Base-by-base conservation (phyloP, 208 protist genomes). In the Trypanosoma conorhini region DNA sequence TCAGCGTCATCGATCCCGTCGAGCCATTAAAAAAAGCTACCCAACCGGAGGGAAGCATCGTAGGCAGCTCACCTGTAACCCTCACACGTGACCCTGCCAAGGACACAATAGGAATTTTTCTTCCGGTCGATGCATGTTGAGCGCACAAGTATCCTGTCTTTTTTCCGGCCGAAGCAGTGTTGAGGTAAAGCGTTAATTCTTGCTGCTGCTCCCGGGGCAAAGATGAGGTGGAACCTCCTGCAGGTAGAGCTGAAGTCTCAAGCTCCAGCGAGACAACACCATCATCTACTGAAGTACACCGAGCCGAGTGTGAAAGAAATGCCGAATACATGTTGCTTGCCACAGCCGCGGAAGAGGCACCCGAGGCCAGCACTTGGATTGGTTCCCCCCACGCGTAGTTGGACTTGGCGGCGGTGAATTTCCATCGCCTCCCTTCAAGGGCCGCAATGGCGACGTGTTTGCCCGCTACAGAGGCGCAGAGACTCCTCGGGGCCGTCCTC, bases 401-500 rank as follows among this genome's bases (percentile, higher is more conserved):
- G 7, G 71, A 28, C 24, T 73, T 56, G 8, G 62, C 72, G 21
- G 86, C 69, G 19, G 44, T 72, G 42, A 80, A 77, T 0, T 70
- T 50, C 22, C 86, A 60, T 21, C 40, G 42, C 38, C 76, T 67
- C 35, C 79, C 58, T 22, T 64, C 26, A 30, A 92, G 46, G 13
- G 62, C 54, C 26, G 81, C 78, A 9, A 88, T 73, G 9, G 85
- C 79, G 9, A 75, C 68, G 44, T 59, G 57, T 30, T 74, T 83
- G 30, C 56, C 61, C 30, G 67, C 76, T 35, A 84, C 64, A 3
- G 76, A 67, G 12, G 79, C 83, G 48, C 87, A 92, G n/a, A 92
- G 54, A 38, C 79, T 87, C 62, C 87, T 92, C 42, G 69, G 74
- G 46, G 83, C 83, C 48, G 69, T 50, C 24, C 55, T 62, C 28